Evolutionary conservation across 306 rosid genomes (phyloP).

Genomic region (Rosa rugosa): DNA sequence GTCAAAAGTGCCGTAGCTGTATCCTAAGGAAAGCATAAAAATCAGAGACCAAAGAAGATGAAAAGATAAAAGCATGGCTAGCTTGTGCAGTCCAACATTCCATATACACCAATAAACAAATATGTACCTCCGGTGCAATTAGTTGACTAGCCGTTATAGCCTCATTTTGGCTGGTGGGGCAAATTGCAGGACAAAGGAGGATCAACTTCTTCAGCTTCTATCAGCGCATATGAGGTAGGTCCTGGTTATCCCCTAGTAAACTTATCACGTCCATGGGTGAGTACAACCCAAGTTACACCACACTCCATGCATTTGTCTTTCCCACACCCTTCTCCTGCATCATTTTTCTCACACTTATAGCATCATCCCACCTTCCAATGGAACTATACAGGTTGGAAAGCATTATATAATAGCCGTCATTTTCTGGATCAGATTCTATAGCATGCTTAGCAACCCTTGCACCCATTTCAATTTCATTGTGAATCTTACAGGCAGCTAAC

Average conservation of each 20-base stretch:
- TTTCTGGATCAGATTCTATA: slow-evolving; percentile 65
- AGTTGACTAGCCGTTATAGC: neutral
- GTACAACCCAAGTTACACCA: slow-evolving; percentile 14
- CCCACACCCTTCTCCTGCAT: slow-evolving; percentile 56
- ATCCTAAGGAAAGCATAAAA: neutral
- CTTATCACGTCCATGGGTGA: neutral
- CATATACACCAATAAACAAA: neutral
- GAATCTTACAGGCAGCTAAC: slow-evolving; percentile 68
- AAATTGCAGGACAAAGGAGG: neutral
- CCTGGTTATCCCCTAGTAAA: neutral
- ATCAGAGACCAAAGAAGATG: neutral
- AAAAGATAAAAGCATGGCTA: neutral
- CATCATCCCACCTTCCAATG: slow-evolving; percentile 79
- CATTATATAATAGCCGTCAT: slow-evolving; percentile 68
- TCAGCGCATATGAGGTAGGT: neutral
- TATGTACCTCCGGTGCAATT: neutral
- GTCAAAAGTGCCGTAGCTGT: neutral
- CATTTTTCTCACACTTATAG: slow-evolving; percentile 53
- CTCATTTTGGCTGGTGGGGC: neutral
- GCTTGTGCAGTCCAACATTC: neutral
- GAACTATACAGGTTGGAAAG: slow-evolving; percentile 66
- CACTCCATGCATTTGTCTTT: slow-evolving; percentile 72
- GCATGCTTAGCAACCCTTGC: slow-evolving; percentile 61
- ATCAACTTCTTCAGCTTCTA: neutral
- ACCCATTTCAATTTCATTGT: slow-evolving; percentile 62